These are phyloP conservation scores for Eutrema japonicum DNA, from an alignment of 345 rosid species.

Conservation along the genomic window DNA sequence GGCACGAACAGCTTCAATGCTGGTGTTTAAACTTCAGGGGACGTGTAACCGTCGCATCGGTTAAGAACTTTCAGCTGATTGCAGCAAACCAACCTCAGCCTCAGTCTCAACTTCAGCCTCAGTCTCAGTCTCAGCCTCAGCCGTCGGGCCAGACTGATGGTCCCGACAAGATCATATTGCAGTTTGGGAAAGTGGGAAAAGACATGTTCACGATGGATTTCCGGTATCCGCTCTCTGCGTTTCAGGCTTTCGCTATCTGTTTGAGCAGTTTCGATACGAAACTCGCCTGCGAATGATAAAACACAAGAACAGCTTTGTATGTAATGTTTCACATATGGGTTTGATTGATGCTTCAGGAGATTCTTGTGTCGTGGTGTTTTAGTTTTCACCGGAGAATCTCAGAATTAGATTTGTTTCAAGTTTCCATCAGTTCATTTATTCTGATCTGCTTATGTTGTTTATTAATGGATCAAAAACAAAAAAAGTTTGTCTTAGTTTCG, in stretches of 20 bases:
- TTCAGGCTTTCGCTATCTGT: conserved; percentile 95
- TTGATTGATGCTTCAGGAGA: conserved; percentile 29
- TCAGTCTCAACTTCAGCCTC: conserved; percentile 27
- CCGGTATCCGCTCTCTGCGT: conserved; percentile 87
- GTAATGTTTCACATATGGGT: conserved; percentile 19
- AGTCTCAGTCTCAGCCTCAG: conserved; percentile 47
- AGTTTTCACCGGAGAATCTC: conserved; percentile 39
- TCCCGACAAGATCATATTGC: conserved; percentile 80
- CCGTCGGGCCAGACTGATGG: conserved; percentile 54
- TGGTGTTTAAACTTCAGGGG: conserved; percentile 97
- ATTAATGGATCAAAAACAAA: not conserved
- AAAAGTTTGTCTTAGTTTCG: conserved; percentile 7
- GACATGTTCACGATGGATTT: conserved; percentile 99
- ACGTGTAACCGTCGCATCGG: conserved; percentile 93
- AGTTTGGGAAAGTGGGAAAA: conserved; percentile 93
- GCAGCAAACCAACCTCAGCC: conserved; percentile 77
- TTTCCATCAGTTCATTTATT: conserved; percentile 6
- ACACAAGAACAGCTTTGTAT: conserved; percentile 35
- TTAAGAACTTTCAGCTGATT: conserved; percentile 91
- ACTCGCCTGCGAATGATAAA: conserved; percentile 85
- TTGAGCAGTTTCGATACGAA: conserved; percentile 97
- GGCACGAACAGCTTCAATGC: conserved; percentile 98
- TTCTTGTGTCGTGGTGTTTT: conserved; percentile 38
- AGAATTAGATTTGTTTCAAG: conserved; percentile 27
- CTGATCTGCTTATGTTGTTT: conserved; percentile 22